Conservation (phyloP, 2,329 filamentous ascomycete species). For the Penicillium griseofulvum region DNA sequence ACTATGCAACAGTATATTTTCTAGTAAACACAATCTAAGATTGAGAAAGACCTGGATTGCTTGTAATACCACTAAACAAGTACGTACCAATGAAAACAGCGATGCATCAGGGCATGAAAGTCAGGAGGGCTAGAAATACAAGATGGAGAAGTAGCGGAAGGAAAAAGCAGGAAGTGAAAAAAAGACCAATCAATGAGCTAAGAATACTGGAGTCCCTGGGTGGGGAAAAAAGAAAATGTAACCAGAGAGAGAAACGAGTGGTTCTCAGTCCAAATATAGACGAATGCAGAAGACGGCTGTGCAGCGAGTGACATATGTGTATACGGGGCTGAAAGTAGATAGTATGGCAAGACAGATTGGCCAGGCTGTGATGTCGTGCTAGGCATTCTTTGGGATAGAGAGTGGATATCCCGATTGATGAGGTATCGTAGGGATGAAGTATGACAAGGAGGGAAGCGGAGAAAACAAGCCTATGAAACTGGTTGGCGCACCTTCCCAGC, state of each 20-base stretch:
- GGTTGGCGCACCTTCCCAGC: conserved; percentile 41
- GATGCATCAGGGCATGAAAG: conserved; percentile 7
- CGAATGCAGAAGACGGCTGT: neutral
- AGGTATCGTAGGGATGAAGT: neutral
- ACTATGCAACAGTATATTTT: neutral
- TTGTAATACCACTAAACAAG: conserved; percentile 3
- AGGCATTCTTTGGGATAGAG: neutral
- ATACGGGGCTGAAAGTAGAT: neutral
- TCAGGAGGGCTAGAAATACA: conserved; percentile 5
- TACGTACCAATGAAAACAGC: conserved; percentile 1
- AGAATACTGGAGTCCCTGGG: neutral
- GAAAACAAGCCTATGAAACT: neutral
- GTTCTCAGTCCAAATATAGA: neutral
- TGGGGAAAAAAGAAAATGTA: neutral
- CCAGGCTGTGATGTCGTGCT: neutral
- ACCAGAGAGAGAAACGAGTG: neutral
- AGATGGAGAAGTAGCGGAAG: neutral
- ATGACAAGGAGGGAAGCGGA: neutral
- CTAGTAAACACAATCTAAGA: neutral
- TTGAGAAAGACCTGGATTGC: neutral
- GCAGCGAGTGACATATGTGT: conserved; percentile 8
- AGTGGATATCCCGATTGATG: conserved; percentile 3
- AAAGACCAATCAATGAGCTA: conserved; percentile 1
- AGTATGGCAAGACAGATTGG: neutral
- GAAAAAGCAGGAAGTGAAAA: neutral